phyloP scores from a whole-genome alignment of 2,329 filamentous ascomycete species.

The Pseudogymnoascus verrucosus region DNA sequence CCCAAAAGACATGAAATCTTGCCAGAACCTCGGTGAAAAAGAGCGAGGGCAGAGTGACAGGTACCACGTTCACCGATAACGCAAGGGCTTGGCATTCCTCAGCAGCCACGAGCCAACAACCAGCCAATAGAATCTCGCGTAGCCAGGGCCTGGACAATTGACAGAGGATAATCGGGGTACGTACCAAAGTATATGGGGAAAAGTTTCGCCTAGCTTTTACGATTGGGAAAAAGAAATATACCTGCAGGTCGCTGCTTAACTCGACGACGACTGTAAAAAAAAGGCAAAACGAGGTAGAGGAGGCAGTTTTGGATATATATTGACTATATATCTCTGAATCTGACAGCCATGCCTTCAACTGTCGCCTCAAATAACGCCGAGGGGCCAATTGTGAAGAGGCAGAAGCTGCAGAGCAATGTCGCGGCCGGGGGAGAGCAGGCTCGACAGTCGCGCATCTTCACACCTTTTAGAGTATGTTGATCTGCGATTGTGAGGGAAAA shows the following conservation, averaged over 20 bases:
- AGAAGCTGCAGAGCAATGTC: slow-evolving; percentile 49
- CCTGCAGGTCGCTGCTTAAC: slow-evolving; percentile 7
- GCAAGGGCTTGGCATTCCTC: slow-evolving; percentile 1
- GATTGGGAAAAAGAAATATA: slow-evolving; percentile 8
- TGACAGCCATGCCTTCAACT: slow-evolving; percentile 37
- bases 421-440: slow-evolving; percentile 30
- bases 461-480: slow-evolving; percentile 73
- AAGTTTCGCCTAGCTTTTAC: slow-evolving; percentile 8
- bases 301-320: slow-evolving; percentile 26
- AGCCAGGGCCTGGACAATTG: slow-evolving; percentile 3
- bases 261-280: slow-evolving; percentile 8
- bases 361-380: slow-evolving; percentile 40
- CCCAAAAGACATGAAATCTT: not conserved
- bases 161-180: not conserved
- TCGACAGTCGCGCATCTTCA: slow-evolving; percentile 73
- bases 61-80: slow-evolving; percentile 5
- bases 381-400: slow-evolving; percentile 65
- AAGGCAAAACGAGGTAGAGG: slow-evolving; percentile 27
- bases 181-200: slow-evolving; percentile 6
- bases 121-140: not conserved
- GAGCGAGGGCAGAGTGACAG: not conserved
- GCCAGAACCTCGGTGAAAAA: not conserved
- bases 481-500: not conserved
- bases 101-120: no score
- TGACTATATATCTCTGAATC: slow-evolving; percentile 4